Evolutionary conservation across 2,329 filamentous ascomycete genomes (phyloP).

Genomic region (Fusarium chuoi): DNA sequence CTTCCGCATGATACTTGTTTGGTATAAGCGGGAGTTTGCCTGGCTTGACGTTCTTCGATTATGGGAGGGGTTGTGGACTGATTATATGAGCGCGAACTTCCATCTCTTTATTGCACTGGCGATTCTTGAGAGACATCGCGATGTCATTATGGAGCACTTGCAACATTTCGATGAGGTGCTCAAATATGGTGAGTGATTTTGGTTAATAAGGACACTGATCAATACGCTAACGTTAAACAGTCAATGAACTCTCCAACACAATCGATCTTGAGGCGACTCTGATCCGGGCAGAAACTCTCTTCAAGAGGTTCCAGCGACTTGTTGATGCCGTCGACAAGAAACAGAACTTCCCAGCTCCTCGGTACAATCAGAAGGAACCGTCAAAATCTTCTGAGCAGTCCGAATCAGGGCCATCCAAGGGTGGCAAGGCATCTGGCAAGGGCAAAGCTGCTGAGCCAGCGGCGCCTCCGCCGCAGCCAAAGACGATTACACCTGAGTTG

Average conservation of each 20-base stretch:
- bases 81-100: constrained; percentile 88
- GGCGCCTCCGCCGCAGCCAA: constrained; percentile 49
- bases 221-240: constrained; percentile 55
- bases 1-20: constrained; percentile 98
- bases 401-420: constrained; percentile 13
- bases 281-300: constrained; percentile 87
- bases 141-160: constrained; percentile 94
- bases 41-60: constrained; percentile 88
- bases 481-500: constrained; percentile 67
- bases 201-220: neutral
- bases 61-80: constrained; percentile 96
- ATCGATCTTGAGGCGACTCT: constrained; percentile 91
- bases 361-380: constrained; percentile 29
- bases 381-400: constrained; percentile 28
- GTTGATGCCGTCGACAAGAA: constrained; percentile 95
- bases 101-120: constrained; percentile 94
- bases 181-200: constrained; percentile 79
- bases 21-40: constrained; percentile 97
- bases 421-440: constrained; percentile 41
- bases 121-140: constrained; percentile 94
- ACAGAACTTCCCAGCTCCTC: constrained; percentile 77
- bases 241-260: constrained; percentile 93
- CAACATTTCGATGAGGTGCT: constrained; percentile 96
- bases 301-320: constrained; percentile 85
- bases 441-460: constrained; percentile 53